A percentile compares a stretch with the other conserved stretches of the same genome.
Conservation (phyloP, 495 filamentous ascomycete species). For the Aspergillus affinis region DNA sequence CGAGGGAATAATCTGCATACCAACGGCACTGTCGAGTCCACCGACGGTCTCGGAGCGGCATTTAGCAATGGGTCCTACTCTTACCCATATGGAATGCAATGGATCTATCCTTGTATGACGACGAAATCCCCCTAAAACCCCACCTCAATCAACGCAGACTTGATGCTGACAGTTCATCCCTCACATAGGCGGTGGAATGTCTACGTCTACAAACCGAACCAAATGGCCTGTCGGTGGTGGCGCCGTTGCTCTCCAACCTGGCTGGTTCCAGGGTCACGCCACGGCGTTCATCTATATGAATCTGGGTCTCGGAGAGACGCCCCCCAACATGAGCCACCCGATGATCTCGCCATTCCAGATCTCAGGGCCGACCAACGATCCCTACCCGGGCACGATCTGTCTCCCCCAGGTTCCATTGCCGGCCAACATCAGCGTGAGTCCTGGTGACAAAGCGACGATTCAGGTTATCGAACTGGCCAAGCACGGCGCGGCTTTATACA, state of each 20-base stretch:
- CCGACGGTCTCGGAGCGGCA: constrained; percentile 48
- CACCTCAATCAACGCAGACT: neutral
- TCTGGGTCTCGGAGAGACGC: constrained; percentile 79
- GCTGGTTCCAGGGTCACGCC: constrained; percentile 92
- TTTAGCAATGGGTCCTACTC: constrained; percentile 38
- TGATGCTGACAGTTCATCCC: neutral
- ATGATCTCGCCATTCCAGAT: constrained; percentile 87
- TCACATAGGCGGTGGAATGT: constrained; percentile 77
- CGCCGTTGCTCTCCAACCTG: constrained; percentile 81
- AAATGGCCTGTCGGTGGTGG: constrained; percentile 89
- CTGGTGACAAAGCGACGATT: constrained; percentile 90
- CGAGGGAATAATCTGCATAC: constrained; percentile 89
- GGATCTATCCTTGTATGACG: constrained; percentile 92
- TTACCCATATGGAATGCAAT: constrained; percentile 94
- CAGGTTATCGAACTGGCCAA: constrained; percentile 87
- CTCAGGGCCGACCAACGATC: constrained; percentile 73
- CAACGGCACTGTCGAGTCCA: constrained; percentile 56
- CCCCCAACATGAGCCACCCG: constrained; percentile 83
- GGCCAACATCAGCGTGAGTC: constrained; percentile 63
- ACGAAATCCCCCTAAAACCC: neutral
- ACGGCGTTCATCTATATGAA: constrained; percentile 92
- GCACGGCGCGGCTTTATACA: constrained; percentile 88
- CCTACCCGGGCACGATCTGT: constrained; percentile 86
- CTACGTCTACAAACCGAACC: constrained; percentile 76
- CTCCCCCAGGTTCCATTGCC: constrained; percentile 89